A percentile compares a stretch with the other conserved stretches of the same genome.
Conservation (phyloP, 768 basidiomycete species). For the Crucibulum laeve region DNA sequence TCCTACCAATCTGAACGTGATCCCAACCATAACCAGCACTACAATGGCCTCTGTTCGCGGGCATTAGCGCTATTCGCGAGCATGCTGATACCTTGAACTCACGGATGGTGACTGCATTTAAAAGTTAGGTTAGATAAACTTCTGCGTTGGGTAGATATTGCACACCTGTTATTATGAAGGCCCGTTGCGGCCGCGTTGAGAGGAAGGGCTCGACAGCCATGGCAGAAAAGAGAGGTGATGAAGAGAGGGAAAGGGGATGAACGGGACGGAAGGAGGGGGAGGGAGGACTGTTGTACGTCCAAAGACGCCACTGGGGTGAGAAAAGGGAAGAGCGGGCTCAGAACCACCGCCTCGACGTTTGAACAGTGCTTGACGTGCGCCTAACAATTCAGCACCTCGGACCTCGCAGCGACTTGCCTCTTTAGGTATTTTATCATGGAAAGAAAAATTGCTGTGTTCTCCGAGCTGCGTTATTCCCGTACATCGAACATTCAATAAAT, state of each 20-base stretch:
- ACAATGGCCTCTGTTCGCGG: conserved; percentile 59
- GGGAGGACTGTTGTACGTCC: conserved; percentile 1
- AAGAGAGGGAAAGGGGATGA: conserved; percentile 3
- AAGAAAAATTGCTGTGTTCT: too few relatives aligned
- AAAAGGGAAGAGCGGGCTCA: neutral
- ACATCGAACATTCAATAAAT: too few relatives aligned
- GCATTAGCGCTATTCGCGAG: conserved; percentile 1
- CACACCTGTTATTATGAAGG: conserved; percentile 71
- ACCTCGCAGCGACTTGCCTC: too few relatives aligned
- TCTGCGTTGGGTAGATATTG: conserved; percentile 5
- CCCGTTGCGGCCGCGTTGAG: conserved; percentile 66
- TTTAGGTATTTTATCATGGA: too few relatives aligned
- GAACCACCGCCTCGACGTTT: conserved; percentile 3
- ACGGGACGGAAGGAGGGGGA: conserved; percentile 6
- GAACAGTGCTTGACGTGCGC: too few relatives aligned
- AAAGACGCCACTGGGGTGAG: neutral
- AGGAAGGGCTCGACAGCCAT: conserved; percentile 75
- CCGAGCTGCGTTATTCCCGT: too few relatives aligned
- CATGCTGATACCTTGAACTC: conserved; percentile 22
- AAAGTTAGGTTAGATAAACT: conserved; percentile 7
- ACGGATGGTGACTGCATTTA: conserved; percentile 52
- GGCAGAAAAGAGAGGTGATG: conserved; percentile 8
- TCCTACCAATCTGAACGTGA: conserved; percentile 63
- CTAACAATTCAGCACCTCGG: too few relatives aligned
- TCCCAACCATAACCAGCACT: conserved; percentile 70